Base-by-base conservation (phyloP, 2,329 filamentous ascomycete species). In the Cladosporium sp. region DNA sequence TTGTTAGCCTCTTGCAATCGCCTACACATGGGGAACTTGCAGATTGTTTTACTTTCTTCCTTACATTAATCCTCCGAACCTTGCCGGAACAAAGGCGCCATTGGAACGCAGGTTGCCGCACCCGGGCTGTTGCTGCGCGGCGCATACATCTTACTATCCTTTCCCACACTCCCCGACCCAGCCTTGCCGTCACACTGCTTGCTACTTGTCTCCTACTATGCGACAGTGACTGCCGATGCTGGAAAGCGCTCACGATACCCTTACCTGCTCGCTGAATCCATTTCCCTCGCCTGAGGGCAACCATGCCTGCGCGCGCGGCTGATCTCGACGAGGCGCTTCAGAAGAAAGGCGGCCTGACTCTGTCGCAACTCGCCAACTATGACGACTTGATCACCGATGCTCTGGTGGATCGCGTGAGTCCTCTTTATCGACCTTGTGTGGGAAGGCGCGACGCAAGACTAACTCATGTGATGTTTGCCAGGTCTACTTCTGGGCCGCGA, bases 341-440 rank as follows among this genome's bases (percentile, higher is more conserved):
- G 60, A 83, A 88, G 74, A 88, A 82, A 77, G 85, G 88, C 70
- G 84, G 85, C 61, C 80, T 99, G 66, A 96, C 91, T 7, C 80
- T 97, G 66, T 86, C 87, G 60, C 92, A 96, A 79, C 78, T 99
- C 68, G 88, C 91, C 32, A 88, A 88, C 50, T 97, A 97, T 78
- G 94, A 99, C 76, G 94, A 99, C 74, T 87, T 97, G 63, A 80
- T 96, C 61, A 99, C 94, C 7, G 94, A 99, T 81, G 89, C 90
- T 65, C 85, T 99, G 54, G 87, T 99, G 60, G 94, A 99, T 75
- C 91, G 93, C 77, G 93, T 97, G 82, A 76, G 89, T 82, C 48
- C n/a, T 44, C 4, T 9, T 36, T 42, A 22, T 24, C 37, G 7
- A 9, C 15, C 22, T 44, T 3, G 42, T 4, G 13, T 7, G 25